Base-by-base conservation (phyloP, 2,329 filamentous ascomycete genomes). In the Ophiostoma pallidulum region DNA sequence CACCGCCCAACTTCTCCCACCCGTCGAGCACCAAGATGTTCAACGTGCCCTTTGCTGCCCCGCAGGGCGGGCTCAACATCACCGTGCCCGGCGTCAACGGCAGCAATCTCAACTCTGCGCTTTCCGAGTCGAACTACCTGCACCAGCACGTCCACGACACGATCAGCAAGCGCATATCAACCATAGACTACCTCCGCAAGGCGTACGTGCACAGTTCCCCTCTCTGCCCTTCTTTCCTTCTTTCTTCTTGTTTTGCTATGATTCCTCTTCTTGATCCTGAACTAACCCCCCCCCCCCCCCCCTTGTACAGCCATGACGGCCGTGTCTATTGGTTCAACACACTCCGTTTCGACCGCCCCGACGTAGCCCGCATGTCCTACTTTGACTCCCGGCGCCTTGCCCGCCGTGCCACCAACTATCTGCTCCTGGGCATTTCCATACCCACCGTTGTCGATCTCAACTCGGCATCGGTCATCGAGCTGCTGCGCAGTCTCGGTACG, bases 311-410 rank as follows among this genome's bases (percentile, higher is more conserved):
- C 24, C 90, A 98, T 62, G 89, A 96, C 67, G 90, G 91, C 51
- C 82, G 88, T 50, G 82, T 95, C 36, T 97, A 94, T 70, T 97
- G 92, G 90, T 96, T 97, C 73, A 96, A 96, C 67, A 96, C 92
- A 0, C 79, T 95, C 51, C 84, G 94, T 60, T 95, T 95, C 66
- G 86, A 89, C 55, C 85, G 87, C 59, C 66, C 78, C 26, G 88
- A 95, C 64, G 74, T 97, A 29, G 71, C 77, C 44, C 82, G 83
- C 60, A 83, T 96, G 70, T 82, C 91, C 39, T 94, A 88, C 61
- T 91, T 94, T 61, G 86, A 94, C 50, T 71, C 80, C 4, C 81
- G 85, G 54, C 92, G 91, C 61, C 79, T 96, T 41, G 83, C 87
- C 52, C 84, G 90, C 50, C 86, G 92, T 57, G 91, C 92, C 31